Evolutionary conservation across 1,284 basidiomycete species (phyloP), one percentile per base, ranked within the genome.

Genomic region (Moesziomyces sp.): DNA sequence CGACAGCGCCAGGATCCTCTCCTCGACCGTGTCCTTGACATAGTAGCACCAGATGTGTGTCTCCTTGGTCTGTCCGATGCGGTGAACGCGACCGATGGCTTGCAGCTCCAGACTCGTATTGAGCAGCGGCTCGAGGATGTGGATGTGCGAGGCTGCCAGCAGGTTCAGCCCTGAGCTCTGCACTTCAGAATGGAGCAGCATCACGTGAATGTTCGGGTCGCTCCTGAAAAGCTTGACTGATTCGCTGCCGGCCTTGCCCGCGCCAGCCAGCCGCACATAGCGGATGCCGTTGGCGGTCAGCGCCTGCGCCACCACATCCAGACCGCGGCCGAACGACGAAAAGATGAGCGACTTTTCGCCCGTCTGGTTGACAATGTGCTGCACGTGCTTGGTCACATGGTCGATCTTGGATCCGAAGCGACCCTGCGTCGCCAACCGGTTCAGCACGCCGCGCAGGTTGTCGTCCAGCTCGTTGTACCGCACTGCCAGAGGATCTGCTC

Each of bases 341-440:
- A 83, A 83, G 51, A 83, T 70, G 23, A 83, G 52, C 47, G 78
- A 75, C 58, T 83, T 83, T 33, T 78, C 75, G 23, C 76, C 76
- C 7, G 62, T 66, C 9, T 46, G 52, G 38, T 60, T 52, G 24
- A 70, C 51, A 26, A 78, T 62, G 46, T 76, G 62, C 26, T 65
- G 48, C 21, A 82, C 65, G 47, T 82, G 81, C 46, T 76, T 74
- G 47, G 60, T 50, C 18, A 83, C 67, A 16, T 79, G 64, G 43
- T 82, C 80, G 24, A 83, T 73, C 64, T 83, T 83, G 65, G 73
- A 78, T 7, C 82, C 81, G 40, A 64, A 73, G 1, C 77, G 63
- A 8, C 81, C 80, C 18, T 76, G 57, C 7, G 62, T 70, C 8
- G 65, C 49, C 16, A 62, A 9, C 5, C 46, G 28, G 19, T 76